Evolutionary conservation across 345 rosid species (phyloP).

Genomic region (Durio zibethinus): DNA sequence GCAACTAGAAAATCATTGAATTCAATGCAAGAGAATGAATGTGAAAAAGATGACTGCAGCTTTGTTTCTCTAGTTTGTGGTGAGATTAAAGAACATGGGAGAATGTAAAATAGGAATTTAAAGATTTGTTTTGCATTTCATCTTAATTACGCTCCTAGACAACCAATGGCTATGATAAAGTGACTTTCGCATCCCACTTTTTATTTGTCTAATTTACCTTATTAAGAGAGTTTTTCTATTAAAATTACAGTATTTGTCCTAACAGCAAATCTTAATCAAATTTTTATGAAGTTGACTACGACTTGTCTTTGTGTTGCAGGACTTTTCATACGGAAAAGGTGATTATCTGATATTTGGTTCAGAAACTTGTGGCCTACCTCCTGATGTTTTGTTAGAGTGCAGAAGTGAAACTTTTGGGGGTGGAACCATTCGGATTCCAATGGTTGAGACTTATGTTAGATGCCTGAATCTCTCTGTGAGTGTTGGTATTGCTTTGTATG

Average conservation of each 20-base stretch:
- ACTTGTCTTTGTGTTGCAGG: conserved; percentile 40
- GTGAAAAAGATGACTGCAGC: not conserved
- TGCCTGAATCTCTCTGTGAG: conserved; percentile 92
- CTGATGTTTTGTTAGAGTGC: conserved; percentile 78
- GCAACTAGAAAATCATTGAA: not conserved
- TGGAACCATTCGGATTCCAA: conserved; percentile 78
- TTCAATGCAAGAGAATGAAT: not conserved
- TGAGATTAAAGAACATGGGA: not conserved
- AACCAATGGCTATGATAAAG: not conserved
- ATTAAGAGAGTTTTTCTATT: too few relatives aligned
- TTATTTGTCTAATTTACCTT: too few relatives aligned
- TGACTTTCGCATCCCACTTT: not conserved
- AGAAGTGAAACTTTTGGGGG: conserved; percentile 54
- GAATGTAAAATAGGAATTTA: not conserved
- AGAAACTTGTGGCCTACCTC: conserved; percentile 81
- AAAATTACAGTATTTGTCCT: not conserved
- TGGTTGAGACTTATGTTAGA: conserved; percentile 90
- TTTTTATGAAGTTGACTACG: not conserved
- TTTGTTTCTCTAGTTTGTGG: not conserved
- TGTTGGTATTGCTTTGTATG: conserved; percentile 85
- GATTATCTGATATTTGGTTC: conserved; percentile 89
- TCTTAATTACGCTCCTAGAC: not conserved
- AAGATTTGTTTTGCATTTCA: not conserved
- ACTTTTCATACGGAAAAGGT: conserved; percentile 66
- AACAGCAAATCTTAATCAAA: not conserved